phyloP scores from a whole-genome alignment of 1,284 basidiomycete species.

The Ceratobasidium sp. region DNA sequence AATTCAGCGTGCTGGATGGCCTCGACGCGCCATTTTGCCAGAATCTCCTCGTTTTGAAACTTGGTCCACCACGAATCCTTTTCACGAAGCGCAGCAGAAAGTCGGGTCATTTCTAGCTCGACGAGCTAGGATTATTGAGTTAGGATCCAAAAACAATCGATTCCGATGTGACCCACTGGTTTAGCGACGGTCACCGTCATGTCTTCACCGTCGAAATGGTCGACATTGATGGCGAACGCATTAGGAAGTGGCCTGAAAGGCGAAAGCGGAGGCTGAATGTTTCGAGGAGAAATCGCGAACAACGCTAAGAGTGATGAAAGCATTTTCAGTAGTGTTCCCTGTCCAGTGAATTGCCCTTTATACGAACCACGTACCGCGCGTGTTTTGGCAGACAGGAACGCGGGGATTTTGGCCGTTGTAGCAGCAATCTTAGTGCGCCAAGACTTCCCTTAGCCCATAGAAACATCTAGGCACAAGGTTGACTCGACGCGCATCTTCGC shows the following conservation, averaged over 20 bases:
- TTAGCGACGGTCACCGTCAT: background rate
- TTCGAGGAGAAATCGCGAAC: background rate
- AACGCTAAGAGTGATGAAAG: background rate
- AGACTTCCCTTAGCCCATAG: background rate
- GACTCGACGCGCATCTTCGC: too few relatives aligned
- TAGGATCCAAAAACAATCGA: background rate
- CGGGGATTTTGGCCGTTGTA: constrained; percentile 1
- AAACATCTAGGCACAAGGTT: background rate
- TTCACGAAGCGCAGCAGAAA: constrained; percentile 63
- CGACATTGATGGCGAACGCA: background rate
- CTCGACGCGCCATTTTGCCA: constrained; percentile 57
- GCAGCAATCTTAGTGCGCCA: background rate
- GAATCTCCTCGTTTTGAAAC: constrained; percentile 54
- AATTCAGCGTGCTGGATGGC: constrained; percentile 57
- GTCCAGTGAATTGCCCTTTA: background rate
- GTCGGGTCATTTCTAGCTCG: constrained; percentile 65
- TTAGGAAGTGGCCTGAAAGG: background rate
- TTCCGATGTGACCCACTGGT: background rate
- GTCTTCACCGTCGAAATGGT: background rate
- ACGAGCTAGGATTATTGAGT: constrained; percentile 56
- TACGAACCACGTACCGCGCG: background rate
- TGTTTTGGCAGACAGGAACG: background rate
- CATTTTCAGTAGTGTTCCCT: background rate
- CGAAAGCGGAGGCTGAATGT: background rate
- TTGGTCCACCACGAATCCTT: constrained; percentile 62